These are phyloP conservation scores for Periconia digitata DNA, from an alignment of 2,329 filamentous ascomycete genomes.

Conservation along the genomic window DNA sequence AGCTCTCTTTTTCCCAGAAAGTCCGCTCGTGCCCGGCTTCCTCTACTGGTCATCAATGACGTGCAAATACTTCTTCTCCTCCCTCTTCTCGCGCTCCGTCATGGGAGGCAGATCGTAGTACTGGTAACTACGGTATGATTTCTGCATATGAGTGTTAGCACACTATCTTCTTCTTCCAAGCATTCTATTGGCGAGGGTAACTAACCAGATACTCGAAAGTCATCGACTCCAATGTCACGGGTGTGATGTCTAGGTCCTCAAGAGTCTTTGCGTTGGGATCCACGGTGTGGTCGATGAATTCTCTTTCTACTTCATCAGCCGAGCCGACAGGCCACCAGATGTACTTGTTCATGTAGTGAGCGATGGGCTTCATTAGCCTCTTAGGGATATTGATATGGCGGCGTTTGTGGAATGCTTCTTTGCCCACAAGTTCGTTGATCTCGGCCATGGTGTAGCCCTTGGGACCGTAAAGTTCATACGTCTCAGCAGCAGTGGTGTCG, in stretches of 20 bases:
- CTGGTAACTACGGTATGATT: slow-evolving; percentile 84
- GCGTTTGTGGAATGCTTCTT: slow-evolving; percentile 87
- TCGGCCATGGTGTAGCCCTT: slow-evolving; percentile 88
- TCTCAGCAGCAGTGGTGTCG: slow-evolving; percentile 86
- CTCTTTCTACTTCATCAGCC: slow-evolving; percentile 83
- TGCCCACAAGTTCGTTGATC: slow-evolving; percentile 84
- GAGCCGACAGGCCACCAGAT: slow-evolving; percentile 89
- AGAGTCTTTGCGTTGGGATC: slow-evolving; percentile 93
- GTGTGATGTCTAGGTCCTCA: slow-evolving; percentile 87
- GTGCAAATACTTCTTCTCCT: slow-evolving; percentile 97
- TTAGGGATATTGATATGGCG: slow-evolving; percentile 92
- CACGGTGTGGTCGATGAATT: slow-evolving; percentile 91
- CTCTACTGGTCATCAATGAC: slow-evolving; percentile 56
- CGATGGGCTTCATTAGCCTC: slow-evolving; percentile 72
- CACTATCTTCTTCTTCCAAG: neutral
- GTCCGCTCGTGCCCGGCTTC: slow-evolving; percentile 6
- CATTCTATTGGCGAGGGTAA: slow-evolving; percentile 14
- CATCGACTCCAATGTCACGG: slow-evolving; percentile 79
- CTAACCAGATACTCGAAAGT: slow-evolving; percentile 93
- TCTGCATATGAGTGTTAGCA: slow-evolving; percentile 52
- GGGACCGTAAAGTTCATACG: slow-evolving; percentile 91
- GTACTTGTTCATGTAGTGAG: slow-evolving; percentile 73
- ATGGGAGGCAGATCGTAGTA: slow-evolving; percentile 94
- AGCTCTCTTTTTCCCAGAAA: slow-evolving; percentile 18
- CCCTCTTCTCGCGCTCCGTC: slow-evolving; percentile 89